These are phyloP conservation scores for Pogostemon cablin DNA, from an alignment of 257 asterid genomes.

Conservation along the genomic window DNA sequence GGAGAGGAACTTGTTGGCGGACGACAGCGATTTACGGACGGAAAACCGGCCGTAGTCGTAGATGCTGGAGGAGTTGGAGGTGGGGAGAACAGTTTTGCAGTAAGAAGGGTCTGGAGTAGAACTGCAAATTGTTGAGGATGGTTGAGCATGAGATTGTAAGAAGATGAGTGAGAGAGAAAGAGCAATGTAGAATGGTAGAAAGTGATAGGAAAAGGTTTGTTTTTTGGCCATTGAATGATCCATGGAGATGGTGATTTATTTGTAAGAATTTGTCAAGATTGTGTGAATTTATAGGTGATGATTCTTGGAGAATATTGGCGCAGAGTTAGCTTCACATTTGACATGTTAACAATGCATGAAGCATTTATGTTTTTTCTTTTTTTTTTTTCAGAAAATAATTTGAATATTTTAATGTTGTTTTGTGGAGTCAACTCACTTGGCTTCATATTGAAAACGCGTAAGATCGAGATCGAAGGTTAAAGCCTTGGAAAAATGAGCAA, in stretches of 20 bases:
- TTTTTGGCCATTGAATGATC: conserved; percentile 27
- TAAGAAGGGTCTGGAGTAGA: conserved; percentile 58
- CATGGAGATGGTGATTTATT: background rate
- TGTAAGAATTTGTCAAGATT: background rate
- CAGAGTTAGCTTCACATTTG: background rate
- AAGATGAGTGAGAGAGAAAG: conserved; percentile 24
- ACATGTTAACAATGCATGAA: background rate
- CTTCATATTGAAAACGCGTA: conserved; percentile 43
- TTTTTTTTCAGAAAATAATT: background rate
- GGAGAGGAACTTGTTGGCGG: conserved; percentile 49
- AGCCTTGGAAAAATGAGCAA: conserved; percentile 20
- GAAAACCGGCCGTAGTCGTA: conserved; percentile 65
- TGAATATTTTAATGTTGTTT: background rate
- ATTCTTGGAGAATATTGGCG: background rate
- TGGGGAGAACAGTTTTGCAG: conserved; percentile 57
- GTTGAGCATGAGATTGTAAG: conserved; percentile 25
- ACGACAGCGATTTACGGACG: conserved; percentile 51
- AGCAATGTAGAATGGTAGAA: conserved; percentile 13
- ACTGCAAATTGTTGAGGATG: conserved; percentile 50
- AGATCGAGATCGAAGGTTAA: conserved; percentile 35
- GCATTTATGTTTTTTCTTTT: background rate
- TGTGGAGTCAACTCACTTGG: conserved; percentile 40
- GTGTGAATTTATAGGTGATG: conserved; percentile 36
- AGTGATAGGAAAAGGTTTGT: background rate
- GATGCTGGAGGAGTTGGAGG: conserved; percentile 50